phyloP scores from a whole-genome alignment of 2,329 filamentous ascomycete genomes.

The Emmonsiellopsis sp. region DNA sequence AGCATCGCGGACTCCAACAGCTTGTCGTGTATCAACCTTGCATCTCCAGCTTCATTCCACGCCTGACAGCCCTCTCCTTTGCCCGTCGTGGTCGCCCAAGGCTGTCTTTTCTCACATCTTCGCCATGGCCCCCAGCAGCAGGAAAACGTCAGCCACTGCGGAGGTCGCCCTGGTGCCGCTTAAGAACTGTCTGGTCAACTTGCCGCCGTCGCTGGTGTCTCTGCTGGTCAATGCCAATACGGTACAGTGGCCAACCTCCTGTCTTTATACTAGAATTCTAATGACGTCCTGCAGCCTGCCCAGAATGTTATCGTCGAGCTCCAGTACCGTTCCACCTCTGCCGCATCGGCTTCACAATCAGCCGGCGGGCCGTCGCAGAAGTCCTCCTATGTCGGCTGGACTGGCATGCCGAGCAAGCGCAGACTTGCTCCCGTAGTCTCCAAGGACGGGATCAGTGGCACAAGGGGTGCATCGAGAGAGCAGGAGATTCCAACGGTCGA shows the following conservation, averaged over 20 bases:
- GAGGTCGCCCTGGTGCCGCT: conserved; percentile 79
- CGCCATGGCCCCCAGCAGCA: conserved; percentile 30
- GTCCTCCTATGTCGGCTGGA: conserved; percentile 89
- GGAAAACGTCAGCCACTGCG: conserved; percentile 55
- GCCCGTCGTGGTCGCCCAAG: conserved; percentile 1
- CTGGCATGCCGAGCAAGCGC: conserved; percentile 91
- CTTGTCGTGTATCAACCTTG: background rate
- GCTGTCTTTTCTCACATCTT: conserved; percentile 9
- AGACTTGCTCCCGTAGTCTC: conserved; percentile 63
- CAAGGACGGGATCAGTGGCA: conserved; percentile 59
- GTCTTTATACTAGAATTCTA: background rate
- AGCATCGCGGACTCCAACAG: background rate
- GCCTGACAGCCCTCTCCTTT: no score
- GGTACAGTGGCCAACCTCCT: conserved; percentile 43
- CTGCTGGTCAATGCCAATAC: conserved; percentile 83
- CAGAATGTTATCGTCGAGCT: conserved; percentile 97
- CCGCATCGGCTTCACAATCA: conserved; percentile 36
- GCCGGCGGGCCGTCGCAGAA: conserved; percentile 45
- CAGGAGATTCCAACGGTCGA: conserved; percentile 73
- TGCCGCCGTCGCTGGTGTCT: conserved; percentile 74
- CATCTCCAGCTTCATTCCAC: background rate
- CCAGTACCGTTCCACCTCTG: conserved; percentile 55
- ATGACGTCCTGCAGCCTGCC: conserved; percentile 51
- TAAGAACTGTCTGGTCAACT: conserved; percentile 90
- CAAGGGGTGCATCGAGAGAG: conserved; percentile 52